Evolutionary conservation across 2,329 filamentous ascomycete species (phyloP).

Genomic region (Xylaria sp.): DNA sequence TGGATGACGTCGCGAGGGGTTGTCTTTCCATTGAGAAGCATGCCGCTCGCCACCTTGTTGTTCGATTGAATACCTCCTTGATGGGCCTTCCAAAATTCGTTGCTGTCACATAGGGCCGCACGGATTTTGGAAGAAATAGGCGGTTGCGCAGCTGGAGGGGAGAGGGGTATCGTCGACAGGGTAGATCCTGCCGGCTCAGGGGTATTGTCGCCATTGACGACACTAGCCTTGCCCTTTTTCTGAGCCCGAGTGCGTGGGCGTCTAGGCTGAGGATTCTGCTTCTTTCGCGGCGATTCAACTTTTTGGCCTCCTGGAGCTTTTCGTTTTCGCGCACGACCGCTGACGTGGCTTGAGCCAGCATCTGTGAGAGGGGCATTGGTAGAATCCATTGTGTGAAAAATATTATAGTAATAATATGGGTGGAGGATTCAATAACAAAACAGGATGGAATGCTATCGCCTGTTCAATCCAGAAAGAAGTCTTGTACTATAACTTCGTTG

Average conservation of each 20-base stretch:
- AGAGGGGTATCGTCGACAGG: constrained; percentile 2
- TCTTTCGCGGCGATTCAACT: background rate
- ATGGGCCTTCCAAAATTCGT: constrained; percentile 70
- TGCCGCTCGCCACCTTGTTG: constrained; percentile 61
- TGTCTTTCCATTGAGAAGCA: constrained; percentile 67
- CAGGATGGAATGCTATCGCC: background rate
- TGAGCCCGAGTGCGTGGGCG: background rate
- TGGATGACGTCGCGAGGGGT: constrained; percentile 67
- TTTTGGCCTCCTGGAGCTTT: constrained; percentile 1
- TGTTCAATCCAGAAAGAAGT: background rate
- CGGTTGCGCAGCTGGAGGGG: constrained; percentile 48
- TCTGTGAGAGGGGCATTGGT: background rate
- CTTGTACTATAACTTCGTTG: background rate
- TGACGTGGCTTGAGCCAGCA: background rate
- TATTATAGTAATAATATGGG: background rate
- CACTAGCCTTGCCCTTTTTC: background rate
- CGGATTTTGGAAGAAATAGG: constrained; percentile 67
- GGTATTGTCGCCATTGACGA: background rate
- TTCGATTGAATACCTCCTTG: constrained; percentile 68
- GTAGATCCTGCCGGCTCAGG: background rate
- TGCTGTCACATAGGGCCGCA: constrained; percentile 70
- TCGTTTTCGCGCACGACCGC: constrained; percentile 8
- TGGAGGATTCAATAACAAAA: background rate
- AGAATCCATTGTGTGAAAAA: constrained; percentile 15
- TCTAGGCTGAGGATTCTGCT: background rate